Evolutionary conservation across 2,329 filamentous ascomycete species (phyloP).

Genomic region (Talaromyces amestolkiae): DNA sequence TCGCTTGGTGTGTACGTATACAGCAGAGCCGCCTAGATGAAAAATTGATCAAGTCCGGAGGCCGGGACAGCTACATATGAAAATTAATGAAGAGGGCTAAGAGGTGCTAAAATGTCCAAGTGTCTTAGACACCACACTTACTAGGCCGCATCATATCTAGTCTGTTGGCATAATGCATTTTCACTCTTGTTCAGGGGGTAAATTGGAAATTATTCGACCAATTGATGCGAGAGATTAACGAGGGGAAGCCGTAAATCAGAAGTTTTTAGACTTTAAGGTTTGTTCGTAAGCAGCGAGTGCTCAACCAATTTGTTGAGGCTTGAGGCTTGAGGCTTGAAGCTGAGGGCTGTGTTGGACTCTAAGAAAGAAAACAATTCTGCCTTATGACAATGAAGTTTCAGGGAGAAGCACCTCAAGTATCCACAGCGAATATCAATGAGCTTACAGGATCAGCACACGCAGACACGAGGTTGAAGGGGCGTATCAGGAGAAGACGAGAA

Average conservation of each 20-base stretch:
- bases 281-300: background rate
- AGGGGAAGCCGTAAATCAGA: background rate
- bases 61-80: background rate
- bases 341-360: background rate
- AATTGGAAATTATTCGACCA: background rate
- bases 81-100: background rate
- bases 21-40: background rate
- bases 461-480: background rate
- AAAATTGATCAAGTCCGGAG: background rate
- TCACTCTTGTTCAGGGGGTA: background rate
- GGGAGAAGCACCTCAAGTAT: background rate
- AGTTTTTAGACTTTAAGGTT: background rate
- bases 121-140: background rate
- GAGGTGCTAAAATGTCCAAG: background rate
- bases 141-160: background rate
- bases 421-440: background rate
- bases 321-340: background rate
- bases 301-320: background rate
- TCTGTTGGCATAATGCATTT: background rate
- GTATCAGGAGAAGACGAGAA: background rate
- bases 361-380: background rate
- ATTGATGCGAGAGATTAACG: background rate
- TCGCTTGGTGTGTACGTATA: background rate
- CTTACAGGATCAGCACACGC: conserved; percentile 2
- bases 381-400: background rate